phyloP scores from a whole-genome alignment of 2,329 filamentous ascomycete genomes.

The Phaeophleospora eucalypticola region DNA sequence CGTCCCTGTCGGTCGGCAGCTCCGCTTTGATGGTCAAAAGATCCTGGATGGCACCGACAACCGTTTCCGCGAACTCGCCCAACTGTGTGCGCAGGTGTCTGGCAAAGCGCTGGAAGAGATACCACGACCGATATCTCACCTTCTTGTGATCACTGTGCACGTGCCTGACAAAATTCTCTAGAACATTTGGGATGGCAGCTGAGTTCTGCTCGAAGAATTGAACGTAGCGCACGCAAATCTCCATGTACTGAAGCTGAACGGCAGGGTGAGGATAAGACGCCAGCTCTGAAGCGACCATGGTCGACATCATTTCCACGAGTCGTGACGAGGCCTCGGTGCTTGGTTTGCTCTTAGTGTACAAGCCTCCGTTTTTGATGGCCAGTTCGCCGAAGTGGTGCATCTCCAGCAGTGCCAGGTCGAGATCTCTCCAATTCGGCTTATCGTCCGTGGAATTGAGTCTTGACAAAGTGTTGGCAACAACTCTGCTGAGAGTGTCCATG shows the following conservation, averaged over 20 bases:
- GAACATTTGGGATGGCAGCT: conserved; percentile 74
- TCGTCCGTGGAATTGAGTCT: conserved; percentile 69
- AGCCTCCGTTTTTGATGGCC: conserved; percentile 78
- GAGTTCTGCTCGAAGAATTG: conserved; percentile 85
- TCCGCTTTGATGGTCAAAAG: conserved; percentile 88
- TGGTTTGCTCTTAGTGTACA: conserved; percentile 81
- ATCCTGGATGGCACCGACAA: conserved; percentile 86
- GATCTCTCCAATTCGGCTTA: conserved; percentile 86
- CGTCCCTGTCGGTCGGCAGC: conserved; percentile 69
- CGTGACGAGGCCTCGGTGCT: conserved; percentile 74
- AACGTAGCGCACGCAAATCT: conserved; percentile 92
- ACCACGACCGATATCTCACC: conserved; percentile 90
- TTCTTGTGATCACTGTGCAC: conserved; percentile 85
- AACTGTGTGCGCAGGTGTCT: conserved; percentile 81
- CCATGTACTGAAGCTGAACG: conserved; percentile 95
- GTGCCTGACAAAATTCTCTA: conserved; percentile 87
- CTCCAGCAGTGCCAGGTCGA: conserved; percentile 89
- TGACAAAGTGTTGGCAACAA: conserved; percentile 84
- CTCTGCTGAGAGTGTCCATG: conserved; percentile 78
- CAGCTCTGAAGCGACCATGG: conserved; percentile 90
- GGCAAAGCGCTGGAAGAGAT: conserved; percentile 88
- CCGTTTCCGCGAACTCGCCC: conserved; percentile 82
- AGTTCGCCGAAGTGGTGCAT: conserved; percentile 95
- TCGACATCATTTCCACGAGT: conserved; percentile 86
- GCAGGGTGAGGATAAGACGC: conserved; percentile 83